Conservation (phyloP, 345 rosid species). For the Salix caprea region DNA sequence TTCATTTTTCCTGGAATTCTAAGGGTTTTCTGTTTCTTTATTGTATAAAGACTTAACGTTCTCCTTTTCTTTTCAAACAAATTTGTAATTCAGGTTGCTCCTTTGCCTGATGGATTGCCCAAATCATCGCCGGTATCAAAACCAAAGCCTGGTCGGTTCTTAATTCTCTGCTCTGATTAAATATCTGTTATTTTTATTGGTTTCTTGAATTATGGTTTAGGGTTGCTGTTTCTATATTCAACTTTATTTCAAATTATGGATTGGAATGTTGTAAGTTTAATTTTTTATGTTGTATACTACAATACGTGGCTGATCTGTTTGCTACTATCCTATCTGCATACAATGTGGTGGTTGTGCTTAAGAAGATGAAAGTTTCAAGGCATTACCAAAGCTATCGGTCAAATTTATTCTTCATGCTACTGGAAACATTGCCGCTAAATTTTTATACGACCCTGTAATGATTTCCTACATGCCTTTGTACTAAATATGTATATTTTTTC, state of each 20-base stretch:
- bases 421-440: constrained; percentile 76
- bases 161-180: not conserved
- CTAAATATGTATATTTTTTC: not conserved
- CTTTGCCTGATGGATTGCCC: constrained; percentile 20
- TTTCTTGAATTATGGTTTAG: not conserved
- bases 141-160: constrained; percentile 43
- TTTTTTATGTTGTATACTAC: not conserved
- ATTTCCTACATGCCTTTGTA: not conserved
- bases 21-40: not conserved
- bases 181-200: not conserved
- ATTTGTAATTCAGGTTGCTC: constrained; percentile 32
- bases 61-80: not conserved
- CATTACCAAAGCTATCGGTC: constrained; percentile 46
- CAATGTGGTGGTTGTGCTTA: not conserved
- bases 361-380: constrained; percentile 39
- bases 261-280: not conserved
- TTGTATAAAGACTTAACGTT: not conserved
- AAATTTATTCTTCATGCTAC: constrained; percentile 61
- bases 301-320: not conserved
- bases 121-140: constrained; percentile 24
- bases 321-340: not conserved
- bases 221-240: not conserved
- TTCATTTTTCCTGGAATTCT: not conserved
- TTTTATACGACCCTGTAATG: constrained; percentile 57
- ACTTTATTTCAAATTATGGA: not conserved